A percentile compares a stretch with the other conserved stretches of the same genome.
These are phyloP conservation scores for Biscogniauxia sp. DNA, from an alignment of 2,329 filamentous ascomycete species.

Conservation along the genomic window DNA sequence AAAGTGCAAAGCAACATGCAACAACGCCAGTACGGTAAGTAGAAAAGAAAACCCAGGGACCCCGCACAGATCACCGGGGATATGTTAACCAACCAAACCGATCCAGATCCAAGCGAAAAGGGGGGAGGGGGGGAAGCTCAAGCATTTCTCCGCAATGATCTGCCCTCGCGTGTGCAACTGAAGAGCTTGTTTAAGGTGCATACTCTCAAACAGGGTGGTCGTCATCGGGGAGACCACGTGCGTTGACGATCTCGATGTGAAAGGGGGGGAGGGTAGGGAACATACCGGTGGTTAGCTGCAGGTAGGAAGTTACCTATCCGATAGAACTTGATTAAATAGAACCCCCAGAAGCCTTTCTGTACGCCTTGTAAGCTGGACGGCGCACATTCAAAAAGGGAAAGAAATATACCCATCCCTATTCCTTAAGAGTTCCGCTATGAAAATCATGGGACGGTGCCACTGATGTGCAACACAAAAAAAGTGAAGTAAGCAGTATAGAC, in stretches of 20 bases:
- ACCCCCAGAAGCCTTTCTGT: too few relatives aligned
- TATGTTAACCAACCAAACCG: not conserved
- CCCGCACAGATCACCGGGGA: not conserved
- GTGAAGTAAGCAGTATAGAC: too few relatives aligned
- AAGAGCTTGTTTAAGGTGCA: not conserved
- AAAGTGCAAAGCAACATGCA: not conserved
- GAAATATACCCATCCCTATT: too few relatives aligned
- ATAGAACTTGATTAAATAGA: too few relatives aligned
- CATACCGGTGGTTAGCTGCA: too few relatives aligned
- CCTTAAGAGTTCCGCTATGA: too few relatives aligned
- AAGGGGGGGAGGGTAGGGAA: not conserved
- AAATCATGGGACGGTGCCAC: too few relatives aligned
- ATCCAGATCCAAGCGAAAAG: not conserved
- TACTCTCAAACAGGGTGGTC: not conserved
- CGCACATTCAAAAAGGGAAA: too few relatives aligned
- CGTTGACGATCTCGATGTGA: not conserved
- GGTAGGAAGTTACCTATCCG: too few relatives aligned
- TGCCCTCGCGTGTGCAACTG: not conserved
- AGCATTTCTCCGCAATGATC: not conserved
- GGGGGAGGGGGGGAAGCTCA: not conserved
- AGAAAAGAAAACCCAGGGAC: not conserved
- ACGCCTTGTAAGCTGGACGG: too few relatives aligned
- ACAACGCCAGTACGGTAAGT: not conserved
- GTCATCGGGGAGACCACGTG: not conserved
- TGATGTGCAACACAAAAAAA: too few relatives aligned